A percentile compares a stretch with the other conserved stretches of the same genome.
phyloP scores from a whole-genome alignment of 2,329 filamentous ascomycete genomes.

The Hirsutella rhossiliensis region DNA sequence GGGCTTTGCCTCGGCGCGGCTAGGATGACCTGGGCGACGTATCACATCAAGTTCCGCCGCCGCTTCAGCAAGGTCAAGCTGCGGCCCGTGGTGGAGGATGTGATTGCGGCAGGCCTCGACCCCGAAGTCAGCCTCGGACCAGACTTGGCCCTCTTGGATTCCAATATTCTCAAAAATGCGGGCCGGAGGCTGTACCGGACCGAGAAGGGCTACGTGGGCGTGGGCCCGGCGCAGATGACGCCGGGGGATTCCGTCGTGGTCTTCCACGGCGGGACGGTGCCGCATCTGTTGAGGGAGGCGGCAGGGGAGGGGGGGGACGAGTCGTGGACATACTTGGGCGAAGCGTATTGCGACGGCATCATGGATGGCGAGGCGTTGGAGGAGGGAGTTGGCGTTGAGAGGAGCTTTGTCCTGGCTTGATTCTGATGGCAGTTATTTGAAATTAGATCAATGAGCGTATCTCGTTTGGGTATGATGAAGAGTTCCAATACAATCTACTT shows the following conservation, averaged over 20 bases:
- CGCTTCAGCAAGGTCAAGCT: background rate
- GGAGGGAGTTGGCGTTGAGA: background rate
- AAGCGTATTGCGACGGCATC: constrained; percentile 20
- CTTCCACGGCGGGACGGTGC: constrained; percentile 15
- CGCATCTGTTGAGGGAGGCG: constrained; percentile 12
- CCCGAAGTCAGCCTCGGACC: background rate
- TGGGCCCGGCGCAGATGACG: constrained; percentile 12
- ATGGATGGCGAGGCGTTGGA: constrained; percentile 19
- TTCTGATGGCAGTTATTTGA: no score
- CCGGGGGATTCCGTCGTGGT: constrained; percentile 15
- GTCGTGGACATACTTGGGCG: constrained; percentile 16
- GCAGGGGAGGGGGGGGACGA: background rate
- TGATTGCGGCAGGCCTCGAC: background rate
- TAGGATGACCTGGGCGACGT: background rate
- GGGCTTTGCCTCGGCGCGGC: background rate
- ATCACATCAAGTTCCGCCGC: background rate
- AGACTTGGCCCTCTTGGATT: constrained; percentile 5
- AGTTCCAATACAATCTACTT: no score
- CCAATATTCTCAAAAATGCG: constrained; percentile 8
- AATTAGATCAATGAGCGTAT: no score
- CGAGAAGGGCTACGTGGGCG: constrained; percentile 14
- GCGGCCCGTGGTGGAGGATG: background rate
- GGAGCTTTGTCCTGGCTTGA: constrained; percentile 3
- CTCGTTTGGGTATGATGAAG: no score
- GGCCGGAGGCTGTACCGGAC: constrained; percentile 16